Evolutionary conservation across 768 basidiomycete species (phyloP).

Genomic region (Pisolithus microcarpus): DNA sequence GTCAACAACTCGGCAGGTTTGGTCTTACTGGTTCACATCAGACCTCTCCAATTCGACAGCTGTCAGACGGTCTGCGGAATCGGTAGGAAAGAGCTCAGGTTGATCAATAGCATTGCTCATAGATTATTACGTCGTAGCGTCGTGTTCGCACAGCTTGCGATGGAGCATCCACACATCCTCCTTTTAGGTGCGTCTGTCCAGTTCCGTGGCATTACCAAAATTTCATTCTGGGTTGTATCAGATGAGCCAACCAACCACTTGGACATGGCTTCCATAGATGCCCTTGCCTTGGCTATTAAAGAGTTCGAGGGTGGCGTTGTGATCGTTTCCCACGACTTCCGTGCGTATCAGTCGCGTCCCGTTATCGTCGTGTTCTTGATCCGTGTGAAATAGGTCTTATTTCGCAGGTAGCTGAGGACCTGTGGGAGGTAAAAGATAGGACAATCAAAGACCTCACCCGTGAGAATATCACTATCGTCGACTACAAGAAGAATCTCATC

Average conservation of each 20-base stretch:
- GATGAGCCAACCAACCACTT: constrained; percentile 97
- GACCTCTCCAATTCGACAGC: constrained; percentile 85
- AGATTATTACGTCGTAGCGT: constrained; percentile 44
- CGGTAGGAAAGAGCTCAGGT: constrained; percentile 43
- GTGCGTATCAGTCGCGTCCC: constrained; percentile 39
- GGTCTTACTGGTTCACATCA: constrained; percentile 94
- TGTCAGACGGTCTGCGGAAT: constrained; percentile 95
- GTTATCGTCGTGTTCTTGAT: constrained; percentile 6
- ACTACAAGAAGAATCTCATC: constrained; percentile 86
- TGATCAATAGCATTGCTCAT: constrained; percentile 9
- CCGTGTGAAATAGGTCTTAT: constrained; percentile 63
- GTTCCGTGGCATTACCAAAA: constrained; percentile 3
- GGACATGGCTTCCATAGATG: constrained; percentile 98
- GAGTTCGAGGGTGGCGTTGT: constrained; percentile 97
- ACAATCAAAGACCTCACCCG: constrained; percentile 90
- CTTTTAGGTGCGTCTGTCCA: constrained; percentile 53
- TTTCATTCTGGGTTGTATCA: constrained; percentile 17
- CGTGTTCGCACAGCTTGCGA: constrained; percentile 91
- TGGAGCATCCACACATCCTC: constrained; percentile 96
- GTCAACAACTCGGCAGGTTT: constrained; percentile 90
- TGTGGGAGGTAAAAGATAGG: constrained; percentile 97
- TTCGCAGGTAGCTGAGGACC: constrained; percentile 94
- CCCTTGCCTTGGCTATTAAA: constrained; percentile 91
- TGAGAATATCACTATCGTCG: constrained; percentile 82
- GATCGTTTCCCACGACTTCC: constrained; percentile 99